A percentile compares a stretch with the other conserved stretches of the same genome.
Evolutionary conservation across 2,329 filamentous ascomycete genomes (phyloP).

Genomic region (Fusarium vanettenii): DNA sequence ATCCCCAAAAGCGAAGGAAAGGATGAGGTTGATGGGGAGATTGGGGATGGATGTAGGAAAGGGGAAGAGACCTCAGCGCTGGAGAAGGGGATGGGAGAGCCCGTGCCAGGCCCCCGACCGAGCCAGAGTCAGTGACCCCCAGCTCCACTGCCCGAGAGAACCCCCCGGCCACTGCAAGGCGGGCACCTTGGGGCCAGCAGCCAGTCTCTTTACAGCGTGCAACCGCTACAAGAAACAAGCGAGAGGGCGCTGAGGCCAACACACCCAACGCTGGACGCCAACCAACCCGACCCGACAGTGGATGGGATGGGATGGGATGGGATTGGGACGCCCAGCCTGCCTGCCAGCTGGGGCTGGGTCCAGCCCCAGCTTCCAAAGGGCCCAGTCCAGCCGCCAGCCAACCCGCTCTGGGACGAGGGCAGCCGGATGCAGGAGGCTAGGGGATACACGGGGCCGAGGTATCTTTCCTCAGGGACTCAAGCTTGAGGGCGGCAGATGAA

Average conservation of each 20-base stretch:
- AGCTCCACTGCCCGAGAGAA: constrained; percentile 29
- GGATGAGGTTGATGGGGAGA: constrained; percentile 39
- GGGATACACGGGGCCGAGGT: constrained; percentile 14
- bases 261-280: constrained; percentile 7
- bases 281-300: constrained; percentile 22
- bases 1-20: constrained; percentile 30
- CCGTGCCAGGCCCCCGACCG: constrained; percentile 17
- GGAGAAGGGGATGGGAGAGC: constrained; percentile 23
- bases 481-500: constrained; percentile 2
- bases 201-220: constrained; percentile 16
- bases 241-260: constrained; percentile 23
- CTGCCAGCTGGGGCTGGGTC: constrained; percentile 3
- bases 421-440: constrained; percentile 39
- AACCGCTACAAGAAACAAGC: constrained; percentile 38
- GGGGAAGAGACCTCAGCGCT: constrained; percentile 36
- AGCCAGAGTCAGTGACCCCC: constrained; percentile 14
- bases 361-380: constrained; percentile 27
- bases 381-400: constrained; percentile 19
- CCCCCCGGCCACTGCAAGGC: constrained; percentile 13
- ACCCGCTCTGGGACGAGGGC: constrained; percentile 6
- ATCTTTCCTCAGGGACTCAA: constrained; percentile 11
- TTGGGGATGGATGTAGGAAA: constrained; percentile 38
- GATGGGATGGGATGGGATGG: not conserved
- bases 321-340: constrained; percentile 5
- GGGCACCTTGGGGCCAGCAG: not conserved